Base-by-base conservation (phyloP, 1,139 yeast species). In the Meyerozyma athensensis region DNA sequence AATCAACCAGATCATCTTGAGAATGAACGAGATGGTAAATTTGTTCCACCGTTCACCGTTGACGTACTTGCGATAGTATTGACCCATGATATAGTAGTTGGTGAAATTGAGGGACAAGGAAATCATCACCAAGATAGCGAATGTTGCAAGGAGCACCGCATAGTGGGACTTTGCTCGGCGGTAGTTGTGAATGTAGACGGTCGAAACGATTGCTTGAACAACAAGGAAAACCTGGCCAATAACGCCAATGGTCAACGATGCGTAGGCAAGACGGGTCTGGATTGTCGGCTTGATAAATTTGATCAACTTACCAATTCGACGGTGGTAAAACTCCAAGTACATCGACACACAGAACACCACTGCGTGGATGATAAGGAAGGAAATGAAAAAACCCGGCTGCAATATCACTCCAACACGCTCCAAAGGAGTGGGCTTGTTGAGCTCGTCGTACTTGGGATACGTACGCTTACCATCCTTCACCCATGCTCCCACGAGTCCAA, bases 51-150 rank as follows among this genome's bases (percentile, higher is more conserved):
- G 50, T 40, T 59, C 63, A 2, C 64, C 62, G 38, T 59, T 59
- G 33, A 58, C 64, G 36, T 57, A 59, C 40, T 56, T 55, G 23
- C 50, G 45, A 43, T 58, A 58, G 43, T 58, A 59, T 41, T 58
- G 62, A 18, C 63, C 64, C 63, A 58, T 58, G 37, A 59, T 58
- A 44, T 57, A 59, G 41, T 59, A 59, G 41, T 59, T 58, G 40
- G 54, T 52, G 44, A 59, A 59, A 43, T 58, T 58, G 30, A 58
- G 50, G 3, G 59, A 30, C 19, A 34, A 19, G 13, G 36, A 34
- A 9, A 34, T 24, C 31, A 34, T 24, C 13, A 34, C 12, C 36
- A 58, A 49, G 17, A 58, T 49, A 3, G 58, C 63, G 45, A 59
- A 59, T 5, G 53, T 50, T 6, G 63, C 63, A 37, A 59, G 50